Conservation (phyloP, 805 yeast genomes). For the Teunomyces cretensis region DNA sequence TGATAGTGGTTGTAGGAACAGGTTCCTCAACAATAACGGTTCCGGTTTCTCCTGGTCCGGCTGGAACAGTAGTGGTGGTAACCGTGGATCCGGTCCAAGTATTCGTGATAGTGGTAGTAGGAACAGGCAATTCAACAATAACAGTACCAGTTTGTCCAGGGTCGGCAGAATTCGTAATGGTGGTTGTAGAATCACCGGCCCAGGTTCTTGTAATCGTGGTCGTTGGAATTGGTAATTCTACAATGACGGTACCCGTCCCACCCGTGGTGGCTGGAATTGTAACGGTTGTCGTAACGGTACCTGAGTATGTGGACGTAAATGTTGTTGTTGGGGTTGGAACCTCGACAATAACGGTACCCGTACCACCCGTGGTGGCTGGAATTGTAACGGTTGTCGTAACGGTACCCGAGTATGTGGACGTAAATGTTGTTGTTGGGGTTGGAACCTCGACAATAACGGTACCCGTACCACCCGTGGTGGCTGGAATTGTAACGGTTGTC, state of each 20-base stretch:
- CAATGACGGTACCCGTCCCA: conserved; percentile 11
- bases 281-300: not conserved
- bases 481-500: conserved; percentile 7
- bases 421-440: conserved; percentile 3
- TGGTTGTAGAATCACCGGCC: conserved; percentile 9
- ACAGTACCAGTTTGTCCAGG: conserved; percentile 14
- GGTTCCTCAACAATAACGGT: conserved; percentile 10
- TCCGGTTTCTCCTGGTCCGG: conserved; percentile 10
- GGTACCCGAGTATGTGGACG: conserved; percentile 8
- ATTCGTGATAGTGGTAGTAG: conserved; percentile 12
- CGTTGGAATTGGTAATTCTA: conserved; percentile 14
- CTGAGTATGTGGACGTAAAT: conserved; percentile 3
- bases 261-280: conserved; percentile 9
- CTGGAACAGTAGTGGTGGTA: not conserved
- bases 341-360: conserved; percentile 11
- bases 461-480: conserved; percentile 12
- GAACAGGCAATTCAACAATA: conserved; percentile 12
- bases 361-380: conserved; percentile 5
- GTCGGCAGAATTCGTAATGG: conserved; percentile 10
- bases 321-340: conserved; percentile 8
- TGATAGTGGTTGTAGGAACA: conserved; percentile 8
- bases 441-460: conserved; percentile 16
- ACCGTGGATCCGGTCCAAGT: conserved; percentile 10
- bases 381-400: conserved; percentile 7
- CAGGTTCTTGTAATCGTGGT: conserved; percentile 5